Conservation (phyloP, 1,284 basidiomycete species). For the Trametes hirsuta region DNA sequence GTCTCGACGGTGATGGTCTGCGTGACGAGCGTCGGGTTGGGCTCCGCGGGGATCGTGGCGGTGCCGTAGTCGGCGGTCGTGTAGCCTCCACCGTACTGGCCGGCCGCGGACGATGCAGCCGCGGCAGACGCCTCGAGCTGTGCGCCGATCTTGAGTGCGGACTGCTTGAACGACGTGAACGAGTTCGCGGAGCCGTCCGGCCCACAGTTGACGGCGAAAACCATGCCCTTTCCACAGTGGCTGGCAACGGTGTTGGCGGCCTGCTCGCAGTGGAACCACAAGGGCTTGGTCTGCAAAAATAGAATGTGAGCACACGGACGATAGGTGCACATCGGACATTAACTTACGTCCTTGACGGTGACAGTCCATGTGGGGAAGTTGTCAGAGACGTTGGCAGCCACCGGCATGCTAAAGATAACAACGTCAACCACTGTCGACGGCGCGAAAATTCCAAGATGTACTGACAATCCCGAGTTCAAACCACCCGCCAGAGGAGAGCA, state of each 20-base stretch:
- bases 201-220: constrained; percentile 66
- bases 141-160: constrained; percentile 54
- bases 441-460: constrained; percentile 9
- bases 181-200: constrained; percentile 53
- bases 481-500: constrained; percentile 52
- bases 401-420: constrained; percentile 46
- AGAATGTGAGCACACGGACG: neutral
- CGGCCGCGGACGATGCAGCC: constrained; percentile 34
- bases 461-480: constrained; percentile 63
- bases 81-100: constrained; percentile 25
- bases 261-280: constrained; percentile 51
- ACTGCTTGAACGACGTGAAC: constrained; percentile 57
- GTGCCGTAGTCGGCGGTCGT: constrained; percentile 48
- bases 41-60: constrained; percentile 51
- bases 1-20: constrained; percentile 44
- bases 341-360: constrained; percentile 41
- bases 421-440: neutral
- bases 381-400: constrained; percentile 43
- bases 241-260: constrained; percentile 38
- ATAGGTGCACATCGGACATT: neutral
- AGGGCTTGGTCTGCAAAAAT: constrained; percentile 36
- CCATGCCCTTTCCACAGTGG: constrained; percentile 68
- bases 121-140: constrained; percentile 45
- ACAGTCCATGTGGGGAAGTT: constrained; percentile 41
- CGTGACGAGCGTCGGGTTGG: constrained; percentile 38